Base-by-base conservation (phyloP, 192 early-diverging fungal genomes). In the Blastocladiella britannica region DNA sequence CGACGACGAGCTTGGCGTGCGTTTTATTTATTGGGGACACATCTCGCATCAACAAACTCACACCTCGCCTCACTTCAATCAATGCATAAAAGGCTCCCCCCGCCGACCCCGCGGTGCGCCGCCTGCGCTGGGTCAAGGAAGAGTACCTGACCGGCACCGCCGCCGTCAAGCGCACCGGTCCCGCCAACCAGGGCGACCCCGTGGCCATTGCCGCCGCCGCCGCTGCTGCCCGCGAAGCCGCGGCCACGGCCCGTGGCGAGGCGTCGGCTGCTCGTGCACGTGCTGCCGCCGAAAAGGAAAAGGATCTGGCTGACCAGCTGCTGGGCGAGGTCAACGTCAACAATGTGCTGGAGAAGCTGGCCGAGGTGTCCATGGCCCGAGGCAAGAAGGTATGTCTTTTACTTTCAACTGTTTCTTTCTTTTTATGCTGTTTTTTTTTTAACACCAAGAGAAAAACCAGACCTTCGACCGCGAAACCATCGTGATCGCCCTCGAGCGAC, bases 311-410 rank as follows among this genome's bases (percentile, higher is more conserved):
- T 4, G 5, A 15, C 18, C 9, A 8, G 53, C 53, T 53, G 53
- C 23, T 27, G 25, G 26, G 53, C 23, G 68, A 80, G 60, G 64
- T 82, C 47, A 82, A 79, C 27, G 66, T 73, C 12, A 81, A 85
- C 37, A 82, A 85, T 57, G 68, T 99, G 53, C 86, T 87, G 73
- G 83, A 91, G 71, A 75, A 81, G 59, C 75, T 99, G 54, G 66
- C 64, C 51, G 85, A 87, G 60, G 70, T 95, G 26, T 54, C 81
- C 53, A 81, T 82, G 47, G 76, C 86, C 51, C 81, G 95, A 62
- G 95, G 95, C 47, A 91, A 93, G 73, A 95, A 90, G 85, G 82
- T 70, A 95, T 89, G 60, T 37, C 20, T 28, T 28, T 51, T 58
- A 15, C 4, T 3, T 25, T 4, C 7, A 3, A 4, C 26, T 18